Conservation (phyloP, 1,284 basidiomycete genomes). For the Rhodotorula sp. region DNA sequence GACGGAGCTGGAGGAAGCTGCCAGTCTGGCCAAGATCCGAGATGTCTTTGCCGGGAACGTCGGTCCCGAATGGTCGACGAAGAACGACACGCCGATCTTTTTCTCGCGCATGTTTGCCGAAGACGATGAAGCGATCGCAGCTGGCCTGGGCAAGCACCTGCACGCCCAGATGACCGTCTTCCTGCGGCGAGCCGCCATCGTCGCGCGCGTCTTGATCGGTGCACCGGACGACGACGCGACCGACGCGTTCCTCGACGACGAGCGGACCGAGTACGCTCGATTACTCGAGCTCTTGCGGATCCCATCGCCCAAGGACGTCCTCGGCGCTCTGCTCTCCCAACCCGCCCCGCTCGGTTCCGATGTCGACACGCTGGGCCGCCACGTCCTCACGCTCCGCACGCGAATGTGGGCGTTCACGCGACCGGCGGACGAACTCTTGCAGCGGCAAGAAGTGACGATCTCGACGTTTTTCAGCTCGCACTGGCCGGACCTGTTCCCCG, state of each 20-base stretch:
- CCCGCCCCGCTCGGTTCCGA: not conserved
- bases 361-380: not conserved
- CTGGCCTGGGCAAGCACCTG: constrained; percentile 70
- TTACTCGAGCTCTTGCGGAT: constrained; percentile 74
- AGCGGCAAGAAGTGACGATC: not conserved
- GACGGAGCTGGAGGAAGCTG: not conserved
- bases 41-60: constrained; percentile 3
- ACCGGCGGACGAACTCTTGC: not conserved
- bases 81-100: constrained; percentile 9
- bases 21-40: not conserved
- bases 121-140: not conserved
- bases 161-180: constrained; percentile 70
- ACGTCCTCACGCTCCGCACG: constrained; percentile 8
- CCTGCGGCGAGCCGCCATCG: constrained; percentile 31
- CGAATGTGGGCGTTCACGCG: constrained; percentile 1
- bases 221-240: not conserved
- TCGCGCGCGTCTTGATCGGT: constrained; percentile 29
- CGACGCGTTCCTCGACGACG: constrained; percentile 8
- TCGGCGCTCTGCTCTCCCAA: constrained; percentile 46
- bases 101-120: constrained; percentile 5
- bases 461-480: constrained; percentile 2
- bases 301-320: constrained; percentile 66
- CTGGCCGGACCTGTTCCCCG: constrained; percentile 49
- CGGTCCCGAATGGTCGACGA: constrained; percentile 2
- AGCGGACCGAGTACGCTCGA: constrained; percentile 67